Percentiles rank a stretch among this genome's conserved stretches.
phyloP scores from a whole-genome alignment of 1,284 basidiomycete species.

The Athelia psychrophila region DNA sequence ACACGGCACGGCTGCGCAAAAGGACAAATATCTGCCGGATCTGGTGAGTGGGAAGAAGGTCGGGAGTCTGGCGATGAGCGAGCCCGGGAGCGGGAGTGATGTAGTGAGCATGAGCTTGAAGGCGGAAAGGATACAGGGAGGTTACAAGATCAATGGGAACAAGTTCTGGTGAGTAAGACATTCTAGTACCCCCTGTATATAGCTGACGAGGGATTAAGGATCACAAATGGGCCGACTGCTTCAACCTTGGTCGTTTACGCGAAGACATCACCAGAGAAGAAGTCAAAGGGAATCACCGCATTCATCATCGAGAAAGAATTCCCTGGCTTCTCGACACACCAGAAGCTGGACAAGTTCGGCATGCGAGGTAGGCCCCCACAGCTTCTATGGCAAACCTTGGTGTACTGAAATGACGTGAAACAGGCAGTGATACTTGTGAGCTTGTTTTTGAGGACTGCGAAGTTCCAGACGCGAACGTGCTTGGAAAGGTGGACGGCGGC shows the following conservation, averaged over 20 bases:
- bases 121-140: constrained; percentile 74
- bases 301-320: constrained; percentile 87
- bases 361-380: constrained; percentile 70
- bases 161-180: constrained; percentile 78
- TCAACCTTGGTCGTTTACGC: constrained; percentile 93
- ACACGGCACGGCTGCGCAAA: constrained; percentile 86
- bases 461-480: constrained; percentile 85
- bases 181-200: background rate
- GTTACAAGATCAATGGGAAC: constrained; percentile 83
- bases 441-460: constrained; percentile 90
- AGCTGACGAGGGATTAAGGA: constrained; percentile 51
- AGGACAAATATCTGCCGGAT: constrained; percentile 84
- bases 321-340: constrained; percentile 85
- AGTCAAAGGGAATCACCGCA: constrained; percentile 88
- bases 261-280: constrained; percentile 77
- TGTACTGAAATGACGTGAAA: background rate
- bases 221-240: constrained; percentile 91
- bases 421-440: constrained; percentile 87
- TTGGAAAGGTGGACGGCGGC: constrained; percentile 79
- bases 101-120: constrained; percentile 88
- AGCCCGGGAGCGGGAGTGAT: constrained; percentile 88
- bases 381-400: background rate
- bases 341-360: constrained; percentile 93
- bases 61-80: constrained; percentile 93
- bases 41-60: constrained; percentile 83